These are phyloP conservation scores for Cucumis sativus DNA, from an alignment of 306 rosid genomes.

Conservation along the genomic window DNA sequence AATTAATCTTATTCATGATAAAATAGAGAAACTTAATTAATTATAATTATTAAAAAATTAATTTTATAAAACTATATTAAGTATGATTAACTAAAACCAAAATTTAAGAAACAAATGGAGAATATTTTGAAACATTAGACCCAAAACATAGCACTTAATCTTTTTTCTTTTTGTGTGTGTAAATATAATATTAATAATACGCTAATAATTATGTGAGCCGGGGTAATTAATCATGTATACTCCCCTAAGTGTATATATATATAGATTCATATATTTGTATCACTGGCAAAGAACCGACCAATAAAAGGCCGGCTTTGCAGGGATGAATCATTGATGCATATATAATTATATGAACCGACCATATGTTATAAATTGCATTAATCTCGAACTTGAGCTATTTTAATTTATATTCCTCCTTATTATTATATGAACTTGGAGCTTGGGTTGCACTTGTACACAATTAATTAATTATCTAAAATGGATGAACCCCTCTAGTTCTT, in stretches of 20 bases:
- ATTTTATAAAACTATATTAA: too few relatives aligned
- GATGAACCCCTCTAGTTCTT: background rate
- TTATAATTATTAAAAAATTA: too few relatives aligned
- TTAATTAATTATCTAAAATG: background rate
- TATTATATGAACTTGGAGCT: background rate
- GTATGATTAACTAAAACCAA: too few relatives aligned
- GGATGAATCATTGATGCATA: slow-evolving; percentile 10
- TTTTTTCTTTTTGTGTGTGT: too few relatives aligned
- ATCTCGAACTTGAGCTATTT: slow-evolving; percentile 25
- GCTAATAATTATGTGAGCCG: background rate
- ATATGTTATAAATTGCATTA: slow-evolving; percentile 18
- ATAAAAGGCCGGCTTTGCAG: slow-evolving; percentile 30
- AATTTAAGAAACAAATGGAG: too few relatives aligned
- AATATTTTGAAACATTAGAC: too few relatives aligned
- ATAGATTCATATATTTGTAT: background rate
- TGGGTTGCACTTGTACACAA: background rate
- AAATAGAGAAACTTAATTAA: too few relatives aligned
- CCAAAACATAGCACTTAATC: too few relatives aligned
- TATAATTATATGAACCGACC: slow-evolving; percentile 28
- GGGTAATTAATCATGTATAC: background rate
- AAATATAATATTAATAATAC: too few relatives aligned
- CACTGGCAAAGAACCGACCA: slow-evolving; percentile 35
- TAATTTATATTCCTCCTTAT: background rate
- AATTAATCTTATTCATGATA: too few relatives aligned
- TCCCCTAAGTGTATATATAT: background rate